Evolutionary conservation across 2,329 filamentous ascomycete species (phyloP), one percentile per base, ranked within the genome.

Genomic region (Davidsoniella virescens): DNA sequence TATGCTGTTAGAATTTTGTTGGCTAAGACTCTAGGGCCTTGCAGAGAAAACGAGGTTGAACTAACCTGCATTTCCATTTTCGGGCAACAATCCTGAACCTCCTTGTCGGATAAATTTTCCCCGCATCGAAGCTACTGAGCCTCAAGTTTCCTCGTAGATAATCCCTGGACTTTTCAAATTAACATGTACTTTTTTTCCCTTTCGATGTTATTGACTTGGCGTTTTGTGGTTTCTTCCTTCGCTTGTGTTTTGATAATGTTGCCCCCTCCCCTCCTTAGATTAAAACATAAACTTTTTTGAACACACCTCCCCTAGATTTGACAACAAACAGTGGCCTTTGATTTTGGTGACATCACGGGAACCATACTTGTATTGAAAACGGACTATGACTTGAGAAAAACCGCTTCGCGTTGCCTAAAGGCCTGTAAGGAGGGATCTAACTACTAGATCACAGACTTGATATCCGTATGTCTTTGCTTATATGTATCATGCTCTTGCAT

Each of bases 31-130:
- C 10, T 33, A 9, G 26, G 26, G 26, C 26, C 26, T 9, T 8
- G 26, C 6, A 33, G 26, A 33, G 26, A 33, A 33, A 33, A 33
- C 7, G 26, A 33, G 26, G 7, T 8, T 5, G 26, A 12, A 8
- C 26, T 33, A 33, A 4, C 5, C 26, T 4, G 20, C 26, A 49
- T 18, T 52, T 48, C 50, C 50, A 48, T 46, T 47, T 47, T 40
- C 44, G 40, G 50, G 50, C 50, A 52, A 52, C 50, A 52, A 52
- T 52, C 50, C 50, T 44, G 16, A 36, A 33, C 26, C 26, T 33
- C 26, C 26, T 33, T 9, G 26, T 33, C 14, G 6, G 44, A 48
- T 17, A 16, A 16, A 14, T 29, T 52, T 29, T 36, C 44, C 40
- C 39, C 50, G 23, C 44, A 49, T 33, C 26, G 26, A 49, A 49